These are phyloP conservation scores for Thymus quinquecostatus DNA, from an alignment of 257 asterid genomes.

Conservation along the genomic window DNA sequence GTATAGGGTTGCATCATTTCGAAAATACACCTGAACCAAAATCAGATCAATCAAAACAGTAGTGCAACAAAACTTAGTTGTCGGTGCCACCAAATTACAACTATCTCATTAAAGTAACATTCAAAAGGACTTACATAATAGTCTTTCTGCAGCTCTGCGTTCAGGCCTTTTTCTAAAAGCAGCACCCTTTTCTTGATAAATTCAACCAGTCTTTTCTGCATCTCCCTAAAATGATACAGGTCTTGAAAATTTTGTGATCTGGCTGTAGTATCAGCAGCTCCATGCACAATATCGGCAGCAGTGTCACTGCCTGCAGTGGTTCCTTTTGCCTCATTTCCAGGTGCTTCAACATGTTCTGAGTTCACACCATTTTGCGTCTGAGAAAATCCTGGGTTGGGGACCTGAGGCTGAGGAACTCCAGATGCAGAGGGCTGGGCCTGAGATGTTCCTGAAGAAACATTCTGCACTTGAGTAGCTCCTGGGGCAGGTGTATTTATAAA, in stretches of 20 bases:
- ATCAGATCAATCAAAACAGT: constrained; percentile 6
- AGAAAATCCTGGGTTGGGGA: constrained; percentile 46
- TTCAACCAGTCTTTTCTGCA: constrained; percentile 94
- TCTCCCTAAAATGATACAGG: constrained; percentile 75
- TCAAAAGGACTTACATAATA: constrained; percentile 60
- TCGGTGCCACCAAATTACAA: not conserved
- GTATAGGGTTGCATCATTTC: constrained; percentile 14
- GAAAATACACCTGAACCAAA: constrained; percentile 20
- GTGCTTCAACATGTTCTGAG: constrained; percentile 46
- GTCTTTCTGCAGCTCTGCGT: constrained; percentile 68
- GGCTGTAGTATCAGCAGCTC: constrained; percentile 57
- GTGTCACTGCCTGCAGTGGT: constrained; percentile 42
- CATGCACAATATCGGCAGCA: constrained; percentile 59
- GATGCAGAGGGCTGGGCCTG: constrained; percentile 46
- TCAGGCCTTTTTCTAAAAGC: constrained; percentile 84
- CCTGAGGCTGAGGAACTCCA: constrained; percentile 49
- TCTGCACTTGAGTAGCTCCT: constrained; percentile 62
- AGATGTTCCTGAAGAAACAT: constrained; percentile 43
- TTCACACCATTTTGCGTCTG: constrained; percentile 48
- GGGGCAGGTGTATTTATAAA: constrained; percentile 53
- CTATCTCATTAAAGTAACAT: constrained; percentile 16
- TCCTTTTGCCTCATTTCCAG: constrained; percentile 52
- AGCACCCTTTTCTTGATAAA: constrained; percentile 91
- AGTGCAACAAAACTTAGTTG: constrained; percentile 15
- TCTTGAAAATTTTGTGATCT: constrained; percentile 68